Conservation (phyloP, 2,329 filamentous ascomycete species). For the Aureobasidium sp. region DNA sequence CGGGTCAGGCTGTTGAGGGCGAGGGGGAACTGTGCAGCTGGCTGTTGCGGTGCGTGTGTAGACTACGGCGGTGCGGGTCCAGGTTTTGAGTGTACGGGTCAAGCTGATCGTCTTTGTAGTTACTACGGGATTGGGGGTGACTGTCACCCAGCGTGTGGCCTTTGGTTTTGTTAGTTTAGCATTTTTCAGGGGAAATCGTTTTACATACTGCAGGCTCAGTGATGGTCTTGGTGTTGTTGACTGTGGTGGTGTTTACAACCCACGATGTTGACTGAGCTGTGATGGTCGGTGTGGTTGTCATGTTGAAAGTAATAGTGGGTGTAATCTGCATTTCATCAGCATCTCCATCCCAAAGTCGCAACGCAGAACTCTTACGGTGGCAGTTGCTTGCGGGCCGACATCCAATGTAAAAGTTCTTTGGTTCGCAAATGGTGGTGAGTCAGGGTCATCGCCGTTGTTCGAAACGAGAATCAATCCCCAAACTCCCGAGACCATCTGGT, state of each 20-base stretch:
- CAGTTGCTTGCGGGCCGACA: slow-evolving; percentile 10
- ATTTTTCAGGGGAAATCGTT: accelerated
- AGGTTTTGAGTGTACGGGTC: slow-evolving; percentile 12
- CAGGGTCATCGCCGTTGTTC: slow-evolving; percentile 16
- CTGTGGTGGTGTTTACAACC: slow-evolving; percentile 13
- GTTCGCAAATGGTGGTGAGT: slow-evolving; percentile 12
- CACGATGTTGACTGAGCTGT: slow-evolving; percentile 16
- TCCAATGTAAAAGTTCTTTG: slow-evolving; percentile 14
- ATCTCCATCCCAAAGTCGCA: background rate
- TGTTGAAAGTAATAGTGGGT: slow-evolving; percentile 11
- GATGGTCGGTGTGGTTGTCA: slow-evolving; percentile 14
- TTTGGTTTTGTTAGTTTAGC: background rate
- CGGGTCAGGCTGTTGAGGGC: slow-evolving; percentile 26
- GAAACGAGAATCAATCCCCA: slow-evolving; percentile 16
- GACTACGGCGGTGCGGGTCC: slow-evolving; percentile 16
- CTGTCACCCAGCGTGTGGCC: slow-evolving; percentile 10
- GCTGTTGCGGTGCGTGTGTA: slow-evolving; percentile 27
- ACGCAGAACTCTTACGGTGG: background rate
- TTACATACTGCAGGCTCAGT: slow-evolving; percentile 8
- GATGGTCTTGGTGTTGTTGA: slow-evolving; percentile 15
- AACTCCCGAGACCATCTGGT: slow-evolving; percentile 16
- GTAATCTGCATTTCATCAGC: slow-evolving; percentile 2
- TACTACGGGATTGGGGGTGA: background rate
- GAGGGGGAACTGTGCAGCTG: slow-evolving; percentile 29
- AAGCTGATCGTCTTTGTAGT: background rate